These are phyloP conservation scores for Mortierella sp. DNA, from an alignment of 371 early-diverging fungal genomes.

Conservation along the genomic window DNA sequence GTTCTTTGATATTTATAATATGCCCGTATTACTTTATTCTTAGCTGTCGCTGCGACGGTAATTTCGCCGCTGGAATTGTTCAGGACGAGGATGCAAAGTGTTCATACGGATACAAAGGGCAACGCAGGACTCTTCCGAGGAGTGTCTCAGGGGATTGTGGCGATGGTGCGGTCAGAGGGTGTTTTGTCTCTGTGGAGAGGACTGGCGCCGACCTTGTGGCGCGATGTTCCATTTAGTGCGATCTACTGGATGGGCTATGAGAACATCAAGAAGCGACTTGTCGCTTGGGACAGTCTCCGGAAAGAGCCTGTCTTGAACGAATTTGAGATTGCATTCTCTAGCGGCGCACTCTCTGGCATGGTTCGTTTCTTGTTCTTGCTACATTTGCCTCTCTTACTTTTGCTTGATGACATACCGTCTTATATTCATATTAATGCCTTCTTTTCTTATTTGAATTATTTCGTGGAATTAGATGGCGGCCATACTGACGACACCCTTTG, in stretches of 20 bases:
- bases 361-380: conserved; percentile 23
- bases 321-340: conserved; percentile 69
- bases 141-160: conserved; percentile 69
- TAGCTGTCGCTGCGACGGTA: conserved; percentile 80
- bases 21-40: neutral
- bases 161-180: conserved; percentile 74
- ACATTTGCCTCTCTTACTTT: neutral
- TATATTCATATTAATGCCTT: no score
- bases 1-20: neutral
- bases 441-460: no score
- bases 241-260: conserved; percentile 96
- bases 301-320: conserved; percentile 41
- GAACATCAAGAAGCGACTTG: conserved; percentile 57
- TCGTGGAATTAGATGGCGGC: conserved; percentile 89
- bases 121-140: conserved; percentile 46
- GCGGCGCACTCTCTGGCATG: conserved; percentile 83
- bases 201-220: conserved; percentile 89
- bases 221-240: conserved; percentile 95
- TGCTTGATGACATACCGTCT: no score
- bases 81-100: conserved; percentile 89
- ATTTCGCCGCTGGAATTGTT: conserved; percentile 94
- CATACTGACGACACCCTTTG: conserved; percentile 92
- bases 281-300: conserved; percentile 18
- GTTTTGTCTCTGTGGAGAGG: conserved; percentile 85
- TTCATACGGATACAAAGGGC: conserved; percentile 46